Percentiles rank a stretch among this genome's conserved stretches.
These are phyloP conservation scores for Cercospora sp. DNA, from an alignment of 2,329 filamentous ascomycete genomes.

Conservation along the genomic window DNA sequence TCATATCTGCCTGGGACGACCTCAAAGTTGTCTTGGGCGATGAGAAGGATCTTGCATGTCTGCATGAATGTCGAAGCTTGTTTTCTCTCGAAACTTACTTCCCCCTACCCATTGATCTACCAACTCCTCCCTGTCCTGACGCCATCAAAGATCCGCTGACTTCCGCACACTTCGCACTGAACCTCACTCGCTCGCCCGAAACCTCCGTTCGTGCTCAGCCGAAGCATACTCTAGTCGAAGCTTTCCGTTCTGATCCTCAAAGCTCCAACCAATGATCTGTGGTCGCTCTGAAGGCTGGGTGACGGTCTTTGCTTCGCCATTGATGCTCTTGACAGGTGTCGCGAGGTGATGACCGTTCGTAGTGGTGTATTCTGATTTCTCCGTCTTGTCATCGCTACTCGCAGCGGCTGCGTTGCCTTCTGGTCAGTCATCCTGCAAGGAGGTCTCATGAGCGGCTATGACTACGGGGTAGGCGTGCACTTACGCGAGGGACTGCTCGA, in stretches of 20 bases:
- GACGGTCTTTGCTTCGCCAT: neutral
- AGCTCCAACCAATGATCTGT: neutral
- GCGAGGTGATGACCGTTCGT: neutral
- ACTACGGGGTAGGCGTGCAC: neutral
- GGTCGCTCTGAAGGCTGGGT: neutral
- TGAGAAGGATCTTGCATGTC: slow-evolving; percentile 3
- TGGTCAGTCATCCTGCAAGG: neutral
- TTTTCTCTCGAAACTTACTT: neutral
- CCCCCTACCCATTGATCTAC: neutral
- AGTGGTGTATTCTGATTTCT: neutral
- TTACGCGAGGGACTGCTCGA: neutral
- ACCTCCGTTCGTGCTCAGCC: neutral
- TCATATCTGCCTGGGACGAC: slow-evolving; percentile 8
- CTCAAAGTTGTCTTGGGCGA: neutral
- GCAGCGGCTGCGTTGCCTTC: neutral
- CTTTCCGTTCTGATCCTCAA: neutral
- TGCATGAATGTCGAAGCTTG: neutral
- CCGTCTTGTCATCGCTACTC: neutral
- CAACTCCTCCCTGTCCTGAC: neutral
- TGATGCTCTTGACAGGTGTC: neutral
- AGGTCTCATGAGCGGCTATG: neutral
- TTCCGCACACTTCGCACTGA: neutral
- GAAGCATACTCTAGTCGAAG: neutral
- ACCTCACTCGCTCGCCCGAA: neutral
- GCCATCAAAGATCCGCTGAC: neutral